Evolutionary conservation across 2,329 filamentous ascomycete species (phyloP).

Genomic region (Colletotrichum sp.): DNA sequence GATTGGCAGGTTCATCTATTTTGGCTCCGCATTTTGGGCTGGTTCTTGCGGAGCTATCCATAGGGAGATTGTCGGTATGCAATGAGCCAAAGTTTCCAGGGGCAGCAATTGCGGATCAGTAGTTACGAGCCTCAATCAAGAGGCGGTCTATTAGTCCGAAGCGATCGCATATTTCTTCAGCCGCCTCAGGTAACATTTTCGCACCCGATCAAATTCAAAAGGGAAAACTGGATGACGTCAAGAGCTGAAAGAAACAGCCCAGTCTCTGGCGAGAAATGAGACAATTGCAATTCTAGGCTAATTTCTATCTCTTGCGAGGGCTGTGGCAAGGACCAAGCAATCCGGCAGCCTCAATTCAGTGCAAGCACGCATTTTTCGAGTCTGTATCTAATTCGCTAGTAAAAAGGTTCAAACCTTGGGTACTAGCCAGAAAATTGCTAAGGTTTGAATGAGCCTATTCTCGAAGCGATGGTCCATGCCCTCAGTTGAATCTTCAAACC

Average conservation of each 20-base stretch:
- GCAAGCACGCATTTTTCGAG: background rate
- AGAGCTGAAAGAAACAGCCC: background rate
- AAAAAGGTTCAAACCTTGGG: too few species aligned
- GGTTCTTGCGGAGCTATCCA: background rate
- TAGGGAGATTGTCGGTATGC: background rate
- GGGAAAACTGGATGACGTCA: background rate
- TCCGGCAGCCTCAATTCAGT: background rate
- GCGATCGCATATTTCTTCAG: background rate
- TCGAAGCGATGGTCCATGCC: background rate
- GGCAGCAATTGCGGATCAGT: background rate
- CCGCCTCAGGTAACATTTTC: background rate
- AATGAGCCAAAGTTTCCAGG: background rate
- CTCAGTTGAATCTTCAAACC: too few species aligned
- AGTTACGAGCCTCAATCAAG: background rate
- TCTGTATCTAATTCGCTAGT: background rate
- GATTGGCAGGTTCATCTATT: background rate
- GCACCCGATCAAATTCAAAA: accelerated
- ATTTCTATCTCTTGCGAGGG: background rate
- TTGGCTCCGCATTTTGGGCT: background rate
- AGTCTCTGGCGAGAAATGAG: background rate
- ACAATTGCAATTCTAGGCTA: background rate
- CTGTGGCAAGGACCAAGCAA: background rate
- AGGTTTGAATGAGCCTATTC: background rate
- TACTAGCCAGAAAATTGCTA: background rate
- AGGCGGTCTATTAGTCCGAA: background rate